Evolutionary conservation across 805 yeast genomes (phyloP).

Genomic region (Sugiyamaella marilandica): DNA sequence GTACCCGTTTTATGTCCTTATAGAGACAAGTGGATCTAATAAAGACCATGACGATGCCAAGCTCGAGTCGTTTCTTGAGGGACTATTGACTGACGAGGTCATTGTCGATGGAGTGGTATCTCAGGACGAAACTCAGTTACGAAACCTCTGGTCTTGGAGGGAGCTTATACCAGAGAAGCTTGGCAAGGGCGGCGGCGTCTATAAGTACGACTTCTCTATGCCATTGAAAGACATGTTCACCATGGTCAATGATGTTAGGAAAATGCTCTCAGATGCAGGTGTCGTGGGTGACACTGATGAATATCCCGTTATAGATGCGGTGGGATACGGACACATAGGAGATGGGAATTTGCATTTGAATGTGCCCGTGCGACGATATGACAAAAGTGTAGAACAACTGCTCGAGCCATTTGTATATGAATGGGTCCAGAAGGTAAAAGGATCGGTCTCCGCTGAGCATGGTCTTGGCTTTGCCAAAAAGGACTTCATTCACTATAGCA

Average conservation of each 20-base stretch:
- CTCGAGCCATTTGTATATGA: conserved; percentile 95
- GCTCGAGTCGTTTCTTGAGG: conserved; percentile 76
- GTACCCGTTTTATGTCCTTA: conserved; percentile 83
- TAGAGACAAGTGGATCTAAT: conserved; percentile 95
- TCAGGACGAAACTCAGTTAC: conserved; percentile 85
- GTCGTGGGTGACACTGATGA: conserved; percentile 57
- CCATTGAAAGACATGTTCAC: conserved; percentile 80
- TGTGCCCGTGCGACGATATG: conserved; percentile 82
- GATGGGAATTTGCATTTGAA: conserved; percentile 95
- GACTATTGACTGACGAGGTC: conserved; percentile 74
- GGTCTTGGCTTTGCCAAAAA: conserved; percentile 97
- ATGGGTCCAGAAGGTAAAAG: conserved; percentile 59
- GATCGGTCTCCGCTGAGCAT: conserved; percentile 96
- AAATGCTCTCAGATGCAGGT: conserved; percentile 49
- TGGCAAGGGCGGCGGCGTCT: conserved; percentile 84
- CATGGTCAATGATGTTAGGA: conserved; percentile 73
- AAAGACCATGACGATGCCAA: conserved; percentile 91
- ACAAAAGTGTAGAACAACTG: conserved; percentile 67
- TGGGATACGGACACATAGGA: conserved; percentile 98
- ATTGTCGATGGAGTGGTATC: conserved; percentile 95
- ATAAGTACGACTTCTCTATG: conserved; percentile 92
- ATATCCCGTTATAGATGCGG: conserved; percentile 79
- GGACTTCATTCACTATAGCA: conserved; percentile 80
- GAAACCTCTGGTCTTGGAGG: conserved; percentile 90
- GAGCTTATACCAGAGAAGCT: conserved; percentile 90